These are phyloP conservation scores for Sclerotinia borealis DNA, from an alignment of 2,329 filamentous ascomycete genomes.

Conservation along the genomic window DNA sequence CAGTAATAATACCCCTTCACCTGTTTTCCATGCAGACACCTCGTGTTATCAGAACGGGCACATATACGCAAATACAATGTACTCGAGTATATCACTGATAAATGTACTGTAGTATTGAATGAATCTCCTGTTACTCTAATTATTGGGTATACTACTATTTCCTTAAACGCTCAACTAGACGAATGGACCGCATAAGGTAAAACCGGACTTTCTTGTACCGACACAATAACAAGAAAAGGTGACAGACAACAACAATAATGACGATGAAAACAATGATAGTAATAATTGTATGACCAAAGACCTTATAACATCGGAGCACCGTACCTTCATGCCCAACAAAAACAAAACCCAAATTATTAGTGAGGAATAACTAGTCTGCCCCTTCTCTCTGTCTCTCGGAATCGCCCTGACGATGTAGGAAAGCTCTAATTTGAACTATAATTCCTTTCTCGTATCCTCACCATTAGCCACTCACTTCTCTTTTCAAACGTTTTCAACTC, in stretches of 20 bases:
- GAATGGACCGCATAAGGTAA: not conserved
- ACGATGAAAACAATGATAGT: not conserved
- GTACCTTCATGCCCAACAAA: not conserved
- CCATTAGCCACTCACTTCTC: not conserved
- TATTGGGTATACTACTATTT: not conserved
- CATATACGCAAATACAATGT: too few species aligned
- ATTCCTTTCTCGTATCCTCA: too few species aligned
- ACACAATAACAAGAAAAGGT: not conserved
- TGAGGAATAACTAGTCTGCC: not conserved
- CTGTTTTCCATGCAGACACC: too few species aligned
- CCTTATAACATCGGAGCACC: not conserved
- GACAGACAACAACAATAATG: not conserved
- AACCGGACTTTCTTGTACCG: not conserved
- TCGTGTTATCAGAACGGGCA: too few species aligned
- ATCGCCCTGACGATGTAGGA: too few species aligned
- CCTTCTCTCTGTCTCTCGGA: not conserved
- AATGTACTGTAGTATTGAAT: not conserved
- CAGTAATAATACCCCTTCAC: too few species aligned
- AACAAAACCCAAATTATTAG: not conserved
- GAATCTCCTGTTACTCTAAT: not conserved
- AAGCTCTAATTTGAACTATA: not conserved
- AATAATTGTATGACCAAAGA: not conserved
- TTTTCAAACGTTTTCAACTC: slow-evolving; percentile 24
- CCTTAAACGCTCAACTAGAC: not conserved
- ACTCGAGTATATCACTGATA: not conserved